Evolutionary conservation across 108 stramenopile species (phyloP).

Genomic region (Discostella pseudostelligera): DNA sequence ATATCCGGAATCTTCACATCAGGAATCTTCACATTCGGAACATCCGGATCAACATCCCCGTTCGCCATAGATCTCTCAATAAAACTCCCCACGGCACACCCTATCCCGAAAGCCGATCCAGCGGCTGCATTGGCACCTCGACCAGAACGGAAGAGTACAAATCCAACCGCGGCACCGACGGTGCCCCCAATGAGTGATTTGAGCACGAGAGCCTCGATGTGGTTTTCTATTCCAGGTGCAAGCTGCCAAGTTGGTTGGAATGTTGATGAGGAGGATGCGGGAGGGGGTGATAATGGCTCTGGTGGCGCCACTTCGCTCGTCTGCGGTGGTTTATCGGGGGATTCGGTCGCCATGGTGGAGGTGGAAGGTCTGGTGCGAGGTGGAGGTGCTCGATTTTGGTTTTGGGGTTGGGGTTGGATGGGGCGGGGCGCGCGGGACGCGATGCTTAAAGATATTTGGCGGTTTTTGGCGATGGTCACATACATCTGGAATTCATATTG

Average conservation of each 20-base stretch:
- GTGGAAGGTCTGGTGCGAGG: not conserved
- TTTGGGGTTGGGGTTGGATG: too few relatives aligned
- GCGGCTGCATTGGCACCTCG: slow-evolving; percentile 35
- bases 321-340: slow-evolving; percentile 21
- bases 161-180: slow-evolving; percentile 29
- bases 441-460: too few relatives aligned
- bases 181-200: slow-evolving; percentile 41
- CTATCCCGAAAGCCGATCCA: slow-evolving; percentile 41
- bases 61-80: slow-evolving; percentile 30
- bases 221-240: slow-evolving; percentile 41
- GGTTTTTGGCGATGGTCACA: too few relatives aligned
- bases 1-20: slow-evolving; percentile 13
- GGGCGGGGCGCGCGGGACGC: too few relatives aligned
- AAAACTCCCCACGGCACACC: slow-evolving; percentile 46
- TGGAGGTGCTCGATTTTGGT: too few relatives aligned
- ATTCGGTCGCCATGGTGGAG: slow-evolving; percentile 7
- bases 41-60: slow-evolving; percentile 33
- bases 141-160: slow-evolving; percentile 31
- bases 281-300: not conserved
- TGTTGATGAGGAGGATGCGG: slow-evolving; percentile 8
- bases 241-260: slow-evolving; percentile 50
- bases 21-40: slow-evolving; percentile 35
- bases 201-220: slow-evolving; percentile 40
- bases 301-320: slow-evolving; percentile 14
- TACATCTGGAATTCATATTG: too few relatives aligned